Conservation (phyloP, 257 asterid genomes). For the Solanum chaucha region DNA sequence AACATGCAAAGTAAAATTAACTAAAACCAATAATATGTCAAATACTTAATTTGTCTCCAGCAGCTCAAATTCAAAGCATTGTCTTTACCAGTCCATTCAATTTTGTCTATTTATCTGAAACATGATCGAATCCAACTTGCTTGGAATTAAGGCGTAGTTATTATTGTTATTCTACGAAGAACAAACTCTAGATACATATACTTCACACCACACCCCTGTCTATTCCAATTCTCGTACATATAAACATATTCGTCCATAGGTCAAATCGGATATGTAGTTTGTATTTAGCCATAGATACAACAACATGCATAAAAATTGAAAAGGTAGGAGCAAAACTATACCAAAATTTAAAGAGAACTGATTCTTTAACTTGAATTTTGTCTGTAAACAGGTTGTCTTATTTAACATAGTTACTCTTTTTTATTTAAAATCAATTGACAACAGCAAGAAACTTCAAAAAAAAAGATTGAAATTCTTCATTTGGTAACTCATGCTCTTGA, state of each 20-base stretch:
- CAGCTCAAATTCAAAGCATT: not conserved
- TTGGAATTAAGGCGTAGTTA: not conserved
- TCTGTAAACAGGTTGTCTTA: not conserved
- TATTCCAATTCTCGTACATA: too few species aligned
- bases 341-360: not conserved
- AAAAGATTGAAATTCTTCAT: not conserved
- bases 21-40: not conserved
- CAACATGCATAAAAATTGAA: not conserved
- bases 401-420: not conserved
- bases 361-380: not conserved
- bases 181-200: not conserved
- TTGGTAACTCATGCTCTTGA: not conserved
- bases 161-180: not conserved
- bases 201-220: not conserved
- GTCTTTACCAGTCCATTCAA: not conserved
- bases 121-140: not conserved
- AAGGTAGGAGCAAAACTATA: not conserved
- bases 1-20: not conserved
- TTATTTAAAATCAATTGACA: not conserved
- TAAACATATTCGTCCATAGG: not conserved
- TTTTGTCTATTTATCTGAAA: not conserved
- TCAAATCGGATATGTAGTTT: not conserved
- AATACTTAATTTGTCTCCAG: not conserved
- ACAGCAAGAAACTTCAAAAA: not conserved
- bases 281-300: not conserved